Conservation (phyloP, 805 yeast species). For the Ogataea naganishii region DNA sequence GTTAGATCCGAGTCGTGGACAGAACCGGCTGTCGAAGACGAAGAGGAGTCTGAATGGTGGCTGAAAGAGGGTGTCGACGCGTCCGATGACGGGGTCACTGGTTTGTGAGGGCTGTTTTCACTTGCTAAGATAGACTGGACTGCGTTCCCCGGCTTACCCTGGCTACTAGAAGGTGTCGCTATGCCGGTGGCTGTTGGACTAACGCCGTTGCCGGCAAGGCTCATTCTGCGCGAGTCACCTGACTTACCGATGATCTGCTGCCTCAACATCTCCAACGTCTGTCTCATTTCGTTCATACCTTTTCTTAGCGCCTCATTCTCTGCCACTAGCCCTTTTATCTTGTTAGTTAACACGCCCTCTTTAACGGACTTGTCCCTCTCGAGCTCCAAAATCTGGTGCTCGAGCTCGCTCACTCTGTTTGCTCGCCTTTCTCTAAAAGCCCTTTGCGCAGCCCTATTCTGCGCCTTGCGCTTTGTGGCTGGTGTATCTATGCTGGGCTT, state of each 20-base stretch:
- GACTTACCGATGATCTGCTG: conserved; percentile 6
- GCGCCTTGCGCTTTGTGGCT: conserved; percentile 80
- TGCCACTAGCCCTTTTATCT: conserved; percentile 37
- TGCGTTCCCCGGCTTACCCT: too few species aligned
- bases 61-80: too few species aligned
- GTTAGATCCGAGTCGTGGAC: conserved; percentile 13
- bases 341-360: conserved; percentile 45
- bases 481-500: conserved; percentile 56
- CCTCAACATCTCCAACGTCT: conserved; percentile 8
- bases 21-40: conserved; percentile 1
- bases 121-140: too few species aligned
- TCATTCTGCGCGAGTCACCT: conserved; percentile 2
- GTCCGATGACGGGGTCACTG: too few species aligned
- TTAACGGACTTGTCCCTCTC: conserved; percentile 58
- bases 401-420: conserved; percentile 70
- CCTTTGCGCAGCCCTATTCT: conserved; percentile 88
- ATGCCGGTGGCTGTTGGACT: conserved; percentile 11
- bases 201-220: conserved; percentile 6
- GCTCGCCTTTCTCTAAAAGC: conserved; percentile 87
- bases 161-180: conserved; percentile 5
- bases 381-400: conserved; percentile 54
- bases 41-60: not conserved
- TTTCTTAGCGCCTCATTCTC: conserved; percentile 37
- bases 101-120: too few species aligned
- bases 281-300: conserved; percentile 32